Percentiles rank a stretch among this genome's conserved stretches.
phyloP scores from a whole-genome alignment of 805 yeast genomes.

The Crinitomyces ghanaensis region DNA sequence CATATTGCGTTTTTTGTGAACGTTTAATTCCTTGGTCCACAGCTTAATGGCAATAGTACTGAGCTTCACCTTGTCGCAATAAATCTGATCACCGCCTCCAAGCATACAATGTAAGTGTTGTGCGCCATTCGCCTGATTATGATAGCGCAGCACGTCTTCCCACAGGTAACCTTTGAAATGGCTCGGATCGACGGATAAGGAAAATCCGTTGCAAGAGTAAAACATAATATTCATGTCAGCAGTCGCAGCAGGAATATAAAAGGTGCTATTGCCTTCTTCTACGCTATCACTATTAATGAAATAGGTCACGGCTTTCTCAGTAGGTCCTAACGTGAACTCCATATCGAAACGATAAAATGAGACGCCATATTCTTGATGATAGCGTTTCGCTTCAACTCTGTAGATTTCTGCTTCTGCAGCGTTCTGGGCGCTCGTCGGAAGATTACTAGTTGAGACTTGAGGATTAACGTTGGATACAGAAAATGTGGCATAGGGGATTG shows the following conservation, averaged over 20 bases:
- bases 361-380: conserved; percentile 35
- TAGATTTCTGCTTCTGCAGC: no score
- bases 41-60: conserved; percentile 35
- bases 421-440: no score
- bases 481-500: conserved; percentile 23
- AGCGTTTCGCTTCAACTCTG: conserved; percentile 32
- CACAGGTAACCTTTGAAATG: conserved; percentile 68
- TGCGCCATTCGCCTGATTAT: conserved; percentile 31
- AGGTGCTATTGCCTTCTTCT: conserved; percentile 41
- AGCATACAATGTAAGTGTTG: conserved; percentile 88
- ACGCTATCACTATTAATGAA: conserved; percentile 39
- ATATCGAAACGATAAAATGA: conserved; percentile 59
- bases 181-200: conserved; percentile 55
- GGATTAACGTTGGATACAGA: conserved; percentile 2
- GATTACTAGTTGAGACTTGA: neutral
- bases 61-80: conserved; percentile 68
- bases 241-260: conserved; percentile 51
- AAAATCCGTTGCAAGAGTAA: conserved; percentile 86
- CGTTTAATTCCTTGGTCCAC: conserved; percentile 52
- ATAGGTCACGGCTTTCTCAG: conserved; percentile 57
- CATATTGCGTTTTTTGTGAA: conserved; percentile 34
- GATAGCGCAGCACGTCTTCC: conserved; percentile 74
- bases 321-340: conserved; percentile 34
- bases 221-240: conserved; percentile 75
- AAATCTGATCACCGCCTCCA: conserved; percentile 96